Evolutionary conservation across 768 basidiomycete genomes (phyloP).

Genomic region (Suillus discolor): DNA sequence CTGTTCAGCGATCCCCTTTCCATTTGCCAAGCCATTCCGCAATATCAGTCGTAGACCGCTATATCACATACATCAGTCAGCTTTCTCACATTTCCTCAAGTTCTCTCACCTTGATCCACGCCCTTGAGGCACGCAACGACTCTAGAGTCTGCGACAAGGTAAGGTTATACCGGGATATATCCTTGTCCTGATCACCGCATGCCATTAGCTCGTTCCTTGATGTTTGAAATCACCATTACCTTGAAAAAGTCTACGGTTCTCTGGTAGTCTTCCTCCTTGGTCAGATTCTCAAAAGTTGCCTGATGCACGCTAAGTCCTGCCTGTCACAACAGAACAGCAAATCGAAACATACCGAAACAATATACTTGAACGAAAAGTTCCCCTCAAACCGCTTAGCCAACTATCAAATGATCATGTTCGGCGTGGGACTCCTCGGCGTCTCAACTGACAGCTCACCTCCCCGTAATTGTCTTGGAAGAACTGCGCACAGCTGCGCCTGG

Average conservation of each 20-base stretch:
- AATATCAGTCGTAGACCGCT: constrained; percentile 66
- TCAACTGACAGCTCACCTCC: constrained; percentile 40
- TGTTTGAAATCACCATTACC: constrained; percentile 38
- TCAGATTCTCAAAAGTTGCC: constrained; percentile 48
- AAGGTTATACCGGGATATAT: constrained; percentile 69
- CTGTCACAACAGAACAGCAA: background rate
- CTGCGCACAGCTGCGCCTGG: constrained; percentile 53
- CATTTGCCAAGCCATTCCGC: constrained; percentile 52
- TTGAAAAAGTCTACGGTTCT: constrained; percentile 74
- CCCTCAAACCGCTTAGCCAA: constrained; percentile 71
- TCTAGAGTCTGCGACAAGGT: constrained; percentile 70
- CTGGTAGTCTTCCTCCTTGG: constrained; percentile 68
- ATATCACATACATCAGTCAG: constrained; percentile 2
- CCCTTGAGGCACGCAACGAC: constrained; percentile 57
- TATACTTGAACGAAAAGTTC: constrained; percentile 57
- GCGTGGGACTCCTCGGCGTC: background rate
- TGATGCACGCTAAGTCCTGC: constrained; percentile 26
- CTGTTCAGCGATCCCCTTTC: constrained; percentile 13
- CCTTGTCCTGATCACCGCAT: constrained; percentile 50
- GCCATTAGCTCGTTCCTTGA: constrained; percentile 10
- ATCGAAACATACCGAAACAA: constrained; percentile 51
- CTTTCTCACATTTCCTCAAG: constrained; percentile 9
- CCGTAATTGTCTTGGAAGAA: constrained; percentile 77
- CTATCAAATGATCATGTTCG: constrained; percentile 32
- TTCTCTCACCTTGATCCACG: constrained; percentile 59